Evolutionary conservation across 202 grass and related monocot species (phyloP).

Genomic region (Dendrocalamus latiflorus): DNA sequence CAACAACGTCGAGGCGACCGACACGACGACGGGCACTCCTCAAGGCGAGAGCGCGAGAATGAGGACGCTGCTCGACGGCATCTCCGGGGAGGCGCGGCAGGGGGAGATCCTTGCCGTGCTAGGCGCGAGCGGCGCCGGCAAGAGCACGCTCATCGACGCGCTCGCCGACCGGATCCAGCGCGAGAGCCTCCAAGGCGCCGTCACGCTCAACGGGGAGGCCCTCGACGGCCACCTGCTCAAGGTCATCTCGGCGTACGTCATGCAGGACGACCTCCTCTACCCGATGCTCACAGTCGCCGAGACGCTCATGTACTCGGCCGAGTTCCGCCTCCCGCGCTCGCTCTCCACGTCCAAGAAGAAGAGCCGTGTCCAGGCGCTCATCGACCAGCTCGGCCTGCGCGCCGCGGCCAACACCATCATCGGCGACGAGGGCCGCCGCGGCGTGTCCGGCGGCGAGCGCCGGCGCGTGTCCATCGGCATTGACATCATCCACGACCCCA

Average conservation of each 20-base stretch:
- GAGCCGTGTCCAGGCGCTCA: conserved; percentile 78
- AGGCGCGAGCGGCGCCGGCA: conserved; percentile 71
- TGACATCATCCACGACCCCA: conserved; percentile 96
- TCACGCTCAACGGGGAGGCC: conserved; percentile 52
- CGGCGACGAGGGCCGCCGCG: conserved; percentile 91
- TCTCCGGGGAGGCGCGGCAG: conserved; percentile 63
- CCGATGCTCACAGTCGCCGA: conserved; percentile 84
- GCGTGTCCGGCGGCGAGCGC: conserved; percentile 87
- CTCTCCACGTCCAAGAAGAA: conserved; percentile 66
- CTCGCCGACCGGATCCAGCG: conserved; percentile 51
- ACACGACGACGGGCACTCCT: neutral
- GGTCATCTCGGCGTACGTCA: conserved; percentile 72
- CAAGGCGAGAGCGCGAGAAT: neutral
- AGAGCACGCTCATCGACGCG: conserved; percentile 72
- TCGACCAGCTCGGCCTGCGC: conserved; percentile 84
- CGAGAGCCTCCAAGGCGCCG: conserved; percentile 45
- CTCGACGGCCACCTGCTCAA: conserved; percentile 42
- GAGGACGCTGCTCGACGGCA: conserved; percentile 47
- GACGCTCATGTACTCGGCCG: conserved; percentile 73
- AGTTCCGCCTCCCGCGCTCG: conserved; percentile 63
- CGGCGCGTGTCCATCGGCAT: conserved; percentile 89
- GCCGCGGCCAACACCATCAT: conserved; percentile 82
- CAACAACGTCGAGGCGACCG: neutral
- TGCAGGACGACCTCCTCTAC: conserved; percentile 86
- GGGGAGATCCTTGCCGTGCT: conserved; percentile 66